A percentile compares a stretch with the other conserved stretches of the same genome.
Conservation (phyloP, 805 yeast genomes). For the Zygosaccharomyces siamensis region DNA sequence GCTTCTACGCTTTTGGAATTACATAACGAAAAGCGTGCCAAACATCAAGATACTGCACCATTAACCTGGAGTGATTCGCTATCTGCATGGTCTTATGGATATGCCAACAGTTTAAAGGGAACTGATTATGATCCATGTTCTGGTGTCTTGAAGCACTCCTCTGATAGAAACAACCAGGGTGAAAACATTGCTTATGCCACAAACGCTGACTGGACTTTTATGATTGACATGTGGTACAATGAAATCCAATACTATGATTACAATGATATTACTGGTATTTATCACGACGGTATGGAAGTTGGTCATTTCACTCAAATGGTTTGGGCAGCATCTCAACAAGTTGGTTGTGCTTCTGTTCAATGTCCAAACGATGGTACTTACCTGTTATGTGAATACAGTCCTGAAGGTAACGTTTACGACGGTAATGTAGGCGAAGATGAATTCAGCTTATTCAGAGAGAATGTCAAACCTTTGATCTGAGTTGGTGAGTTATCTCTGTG, state of each 20-base stretch:
- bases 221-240: conserved; percentile 68
- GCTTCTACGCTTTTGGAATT: conserved; percentile 38
- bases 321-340: conserved; percentile 55
- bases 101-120: conserved; percentile 39
- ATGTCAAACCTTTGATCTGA: conserved; percentile 39
- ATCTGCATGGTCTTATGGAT: conserved; percentile 46
- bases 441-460: conserved; percentile 37
- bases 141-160: conserved; percentile 58
- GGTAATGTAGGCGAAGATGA: conserved; percentile 37
- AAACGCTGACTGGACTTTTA: conserved; percentile 38
- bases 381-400: conserved; percentile 63
- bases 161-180: conserved; percentile 46
- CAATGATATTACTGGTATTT: conserved; percentile 44
- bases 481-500: background rate
- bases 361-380: conserved; percentile 41
- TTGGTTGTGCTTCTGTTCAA: conserved; percentile 56
- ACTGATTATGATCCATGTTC: conserved; percentile 51
- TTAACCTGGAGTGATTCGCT: conserved; percentile 47
- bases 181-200: conserved; percentile 74
- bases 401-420: conserved; percentile 46
- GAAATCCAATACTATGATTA: conserved; percentile 57
- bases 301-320: conserved; percentile 78
- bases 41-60: conserved; percentile 39
- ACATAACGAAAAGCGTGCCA: conserved; percentile 48
- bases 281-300: conserved; percentile 39